phyloP scores from a whole-genome alignment of 2,329 filamentous ascomycete genomes.

The Pezicula carpinea region DNA sequence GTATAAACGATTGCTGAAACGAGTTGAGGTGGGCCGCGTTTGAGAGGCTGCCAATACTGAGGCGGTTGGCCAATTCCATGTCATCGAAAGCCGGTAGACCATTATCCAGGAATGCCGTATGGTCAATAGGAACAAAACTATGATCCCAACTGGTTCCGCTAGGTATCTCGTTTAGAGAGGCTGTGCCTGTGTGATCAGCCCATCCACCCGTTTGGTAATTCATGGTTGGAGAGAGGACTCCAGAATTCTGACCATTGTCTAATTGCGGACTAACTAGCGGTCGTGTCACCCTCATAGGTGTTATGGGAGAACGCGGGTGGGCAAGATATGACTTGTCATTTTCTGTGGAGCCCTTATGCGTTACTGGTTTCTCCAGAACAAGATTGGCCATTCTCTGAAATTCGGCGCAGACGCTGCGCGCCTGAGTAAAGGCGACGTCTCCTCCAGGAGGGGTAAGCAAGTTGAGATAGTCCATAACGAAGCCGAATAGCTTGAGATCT shows the following conservation, averaged over 20 bases:
- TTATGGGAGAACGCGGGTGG: conserved; percentile 16
- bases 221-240: no score
- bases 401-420: conserved; percentile 91
- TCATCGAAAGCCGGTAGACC: conserved; percentile 23
- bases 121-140: no score
- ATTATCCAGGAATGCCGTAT: not conserved
- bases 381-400: conserved; percentile 91
- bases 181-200: no score
- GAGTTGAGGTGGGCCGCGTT: conserved; percentile 31
- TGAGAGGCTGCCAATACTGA: conserved; percentile 21
- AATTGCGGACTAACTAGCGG: conserved; percentile 5
- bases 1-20: conserved; percentile 83
- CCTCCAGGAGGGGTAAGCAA: conserved; percentile 80
- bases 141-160: no score
- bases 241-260: no score
- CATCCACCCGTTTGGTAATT: no score
- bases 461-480: conserved; percentile 87
- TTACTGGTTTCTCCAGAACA: conserved; percentile 77
- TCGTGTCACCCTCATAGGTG: conserved; percentile 8
- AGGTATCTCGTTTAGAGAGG: no score
- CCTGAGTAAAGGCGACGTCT: conserved; percentile 85
- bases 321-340: conserved; percentile 80
- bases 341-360: conserved; percentile 62
- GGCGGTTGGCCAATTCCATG: conserved; percentile 14
- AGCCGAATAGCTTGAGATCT: conserved; percentile 87